These are phyloP conservation scores for Garcia nutans DNA, from an alignment of 345 rosid genomes.

Conservation along the genomic window DNA sequence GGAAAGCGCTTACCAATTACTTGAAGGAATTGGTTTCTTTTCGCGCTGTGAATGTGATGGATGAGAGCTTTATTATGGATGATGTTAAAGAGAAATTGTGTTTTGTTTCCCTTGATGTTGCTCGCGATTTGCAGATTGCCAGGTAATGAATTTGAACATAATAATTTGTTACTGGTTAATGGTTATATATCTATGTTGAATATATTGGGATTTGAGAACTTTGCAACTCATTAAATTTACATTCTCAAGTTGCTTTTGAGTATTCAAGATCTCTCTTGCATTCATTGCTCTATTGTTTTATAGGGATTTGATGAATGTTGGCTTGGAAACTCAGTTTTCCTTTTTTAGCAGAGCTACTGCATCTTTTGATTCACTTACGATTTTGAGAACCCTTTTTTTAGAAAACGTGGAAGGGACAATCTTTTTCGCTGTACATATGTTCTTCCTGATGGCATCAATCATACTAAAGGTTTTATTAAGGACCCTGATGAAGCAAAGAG, in stretches of 20 bases:
- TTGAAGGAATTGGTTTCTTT: conserved; percentile 85
- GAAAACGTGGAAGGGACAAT: conserved; percentile 46
- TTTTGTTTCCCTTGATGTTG: conserved; percentile 78
- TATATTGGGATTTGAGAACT: not conserved
- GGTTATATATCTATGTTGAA: not conserved
- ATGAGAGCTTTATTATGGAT: conserved; percentile 77
- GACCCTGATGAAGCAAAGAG: conserved; percentile 59
- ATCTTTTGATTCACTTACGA: not conserved
- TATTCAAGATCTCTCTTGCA: no score
- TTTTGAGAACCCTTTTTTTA: not conserved
- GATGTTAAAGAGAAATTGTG: conserved; percentile 95
- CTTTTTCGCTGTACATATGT: conserved; percentile 67
- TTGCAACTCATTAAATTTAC: no score
- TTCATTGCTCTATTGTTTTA: not conserved
- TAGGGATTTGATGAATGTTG: not conserved
- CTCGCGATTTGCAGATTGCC: conserved; percentile 62
- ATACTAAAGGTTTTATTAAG: conserved; percentile 80
- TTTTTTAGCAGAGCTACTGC: not conserved
- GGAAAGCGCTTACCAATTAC: conserved; percentile 88
- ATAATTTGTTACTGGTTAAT: not conserved
- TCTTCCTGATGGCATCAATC: conserved; percentile 80
- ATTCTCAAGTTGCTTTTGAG: no score
- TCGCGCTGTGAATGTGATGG: conserved; percentile 76
- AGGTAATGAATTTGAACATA: conserved; percentile 24
- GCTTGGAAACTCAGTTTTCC: no score